Conservation (phyloP, 2,329 filamentous ascomycete species). For the Falciphora oryzae region DNA sequence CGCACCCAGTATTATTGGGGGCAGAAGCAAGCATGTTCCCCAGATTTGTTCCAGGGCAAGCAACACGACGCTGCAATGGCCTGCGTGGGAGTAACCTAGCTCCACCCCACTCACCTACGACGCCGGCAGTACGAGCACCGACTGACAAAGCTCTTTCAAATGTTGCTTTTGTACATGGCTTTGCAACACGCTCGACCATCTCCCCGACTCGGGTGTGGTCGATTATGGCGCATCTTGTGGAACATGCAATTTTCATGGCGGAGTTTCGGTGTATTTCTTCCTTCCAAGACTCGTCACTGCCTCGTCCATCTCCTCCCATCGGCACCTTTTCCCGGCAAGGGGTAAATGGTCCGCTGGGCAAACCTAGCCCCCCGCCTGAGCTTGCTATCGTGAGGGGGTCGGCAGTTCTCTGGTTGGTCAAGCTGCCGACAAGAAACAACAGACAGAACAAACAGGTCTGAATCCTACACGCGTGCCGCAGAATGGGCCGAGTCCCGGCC, state of each 20-base stretch:
- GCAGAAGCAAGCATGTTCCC: too few species aligned
- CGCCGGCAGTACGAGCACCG: too few species aligned
- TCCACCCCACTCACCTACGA: neutral
- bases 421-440: neutral
- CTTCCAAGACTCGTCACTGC: too few species aligned
- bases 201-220: neutral
- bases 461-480: too few species aligned
- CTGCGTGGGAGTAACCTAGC: neutral
- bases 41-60: too few species aligned
- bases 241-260: neutral
- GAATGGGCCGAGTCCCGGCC: neutral
- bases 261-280: too few species aligned
- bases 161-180: too few species aligned
- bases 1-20: too few species aligned
- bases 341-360: too few species aligned
- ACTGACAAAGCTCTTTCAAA: neutral
- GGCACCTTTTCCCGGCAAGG: neutral
- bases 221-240: too few species aligned
- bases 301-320: neutral
- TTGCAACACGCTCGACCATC: neutral
- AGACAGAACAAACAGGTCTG: neutral
- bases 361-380: neutral
- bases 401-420: constrained; percentile 21
- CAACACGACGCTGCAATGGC: neutral
- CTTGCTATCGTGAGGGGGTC: constrained; percentile 9